Evolutionary conservation across 495 filamentous ascomycete genomes (phyloP), one percentile per base, ranked within the genome.

Genomic region (Stereocaulon alpinum): DNA sequence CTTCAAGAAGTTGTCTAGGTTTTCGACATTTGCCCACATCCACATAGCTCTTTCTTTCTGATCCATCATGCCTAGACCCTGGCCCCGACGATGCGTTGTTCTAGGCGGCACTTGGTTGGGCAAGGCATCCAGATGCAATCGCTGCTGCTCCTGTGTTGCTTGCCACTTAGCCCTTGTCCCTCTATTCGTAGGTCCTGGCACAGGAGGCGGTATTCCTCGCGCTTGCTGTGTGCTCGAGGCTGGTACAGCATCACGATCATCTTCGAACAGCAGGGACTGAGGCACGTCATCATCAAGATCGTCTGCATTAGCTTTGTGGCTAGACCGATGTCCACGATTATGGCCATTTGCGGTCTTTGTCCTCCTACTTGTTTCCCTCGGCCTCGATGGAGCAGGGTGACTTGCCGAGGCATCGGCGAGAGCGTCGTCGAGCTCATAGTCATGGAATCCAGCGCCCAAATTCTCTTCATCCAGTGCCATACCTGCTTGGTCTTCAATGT

Each of bases 211-310:
- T 22, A 72, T 66, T 10, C 68, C 74, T 27, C 70, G 71, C 63
- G 71, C 71, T 37, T 60, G 58, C 29, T 48, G 54, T 15, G 48
- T 49, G 55, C 63, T 71, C 24, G 74, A 56, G 20, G 72, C 68
- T 29, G 75, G 71, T 29, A 72, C 69, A 32, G 72, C 61, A n/a
- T 71, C 64, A 18, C 74, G 65, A 14, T 76, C 74, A 24, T 76
- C 76, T 70, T 96, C 93, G 27, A 97, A 82, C 30, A 97, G 71
- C 52, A 98, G 77, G 15, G 92, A 96, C 37, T 82, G 81, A 4
- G 93, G 93, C 1, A 98, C 93, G 63, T 97, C 93, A 55, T 95
- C 91, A 67, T 95, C 88, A 18, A 79, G 81, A 55, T 94, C 88
- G n/a, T 89, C 85, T 17, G 85, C n/a, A n/a, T 55, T 50, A 15